These are phyloP conservation scores for Amanita inopinata DNA, from an alignment of 768 basidiomycete genomes.

Conservation along the genomic window DNA sequence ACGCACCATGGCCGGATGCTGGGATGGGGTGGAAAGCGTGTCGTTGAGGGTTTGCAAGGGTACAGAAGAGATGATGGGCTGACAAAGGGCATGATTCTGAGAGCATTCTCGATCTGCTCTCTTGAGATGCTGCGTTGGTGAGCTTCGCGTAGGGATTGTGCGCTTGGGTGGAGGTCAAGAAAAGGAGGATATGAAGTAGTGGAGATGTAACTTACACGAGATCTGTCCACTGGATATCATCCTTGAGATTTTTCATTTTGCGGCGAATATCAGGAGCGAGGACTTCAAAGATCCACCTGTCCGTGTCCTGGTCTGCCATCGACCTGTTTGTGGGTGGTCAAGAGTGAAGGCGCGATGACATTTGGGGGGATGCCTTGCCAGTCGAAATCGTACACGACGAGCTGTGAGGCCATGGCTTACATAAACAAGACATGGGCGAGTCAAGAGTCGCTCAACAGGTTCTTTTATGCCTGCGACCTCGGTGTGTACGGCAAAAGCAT, in stretches of 20 bases:
- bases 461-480: constrained; percentile 51
- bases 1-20: constrained; percentile 97
- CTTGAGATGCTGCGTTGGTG: constrained; percentile 59
- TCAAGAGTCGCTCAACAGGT: too few species aligned
- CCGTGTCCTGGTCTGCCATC: constrained; percentile 91
- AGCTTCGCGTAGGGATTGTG: constrained; percentile 61
- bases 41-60: too few species aligned
- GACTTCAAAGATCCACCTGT: constrained; percentile 88
- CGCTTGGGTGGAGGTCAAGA: constrained; percentile 28
- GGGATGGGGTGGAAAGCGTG: constrained; percentile 5
- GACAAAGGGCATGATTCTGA: constrained; percentile 82
- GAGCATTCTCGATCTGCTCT: constrained; percentile 67
- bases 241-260: constrained; percentile 61
- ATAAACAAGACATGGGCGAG: constrained; percentile 15
- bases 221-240: constrained; percentile 82
- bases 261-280: constrained; percentile 77
- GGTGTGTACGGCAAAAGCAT: constrained; percentile 65
- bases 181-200: not conserved
- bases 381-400: constrained; percentile 95
- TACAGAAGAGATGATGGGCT: constrained; percentile 17
- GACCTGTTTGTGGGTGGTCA: constrained; percentile 41
- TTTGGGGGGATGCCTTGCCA: constrained; percentile 41
- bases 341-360: not conserved
- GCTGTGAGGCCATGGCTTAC: constrained; percentile 38
- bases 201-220: constrained; percentile 69